Conservation (phyloP, 2,329 filamentous ascomycete genomes). For the Colletotrichum eleusines region DNA sequence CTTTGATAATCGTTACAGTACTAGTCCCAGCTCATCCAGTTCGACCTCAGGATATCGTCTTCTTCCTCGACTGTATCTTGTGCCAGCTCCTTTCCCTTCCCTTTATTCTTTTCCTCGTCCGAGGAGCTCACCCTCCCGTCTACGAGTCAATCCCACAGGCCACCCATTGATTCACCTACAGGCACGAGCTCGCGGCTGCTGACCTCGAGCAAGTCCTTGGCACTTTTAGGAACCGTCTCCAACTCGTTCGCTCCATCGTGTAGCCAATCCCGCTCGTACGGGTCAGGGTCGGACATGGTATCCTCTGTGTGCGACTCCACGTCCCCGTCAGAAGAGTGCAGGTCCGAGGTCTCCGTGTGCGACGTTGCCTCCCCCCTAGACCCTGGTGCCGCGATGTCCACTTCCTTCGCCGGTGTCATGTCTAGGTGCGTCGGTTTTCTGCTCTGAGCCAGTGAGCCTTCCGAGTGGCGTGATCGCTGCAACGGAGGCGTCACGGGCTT, state of each 20-base stretch:
- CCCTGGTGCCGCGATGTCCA: slow-evolving; percentile 6
- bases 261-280: slow-evolving; percentile 38
- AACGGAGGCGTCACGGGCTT: slow-evolving; percentile 36
- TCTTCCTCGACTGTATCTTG: slow-evolving; percentile 23
- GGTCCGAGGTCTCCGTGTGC: slow-evolving; percentile 41
- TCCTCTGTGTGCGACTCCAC: slow-evolving; percentile 41
- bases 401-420: slow-evolving; percentile 31
- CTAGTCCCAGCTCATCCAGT: slow-evolving; percentile 43
- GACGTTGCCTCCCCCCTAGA: slow-evolving; percentile 34
- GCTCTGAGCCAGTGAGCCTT: slow-evolving; percentile 20
- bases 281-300: slow-evolving; percentile 40
- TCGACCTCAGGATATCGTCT: slow-evolving; percentile 36
- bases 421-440: slow-evolving; percentile 9
- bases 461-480: slow-evolving; percentile 31
- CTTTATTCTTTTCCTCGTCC: slow-evolving; percentile 40
- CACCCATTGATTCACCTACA: slow-evolving; percentile 25
- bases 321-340: slow-evolving; percentile 41
- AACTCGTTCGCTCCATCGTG: slow-evolving; percentile 9
- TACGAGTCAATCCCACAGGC: slow-evolving; percentile 44
- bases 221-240: slow-evolving; percentile 5
- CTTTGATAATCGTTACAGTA: neutral
- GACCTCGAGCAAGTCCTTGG: slow-evolving; percentile 19
- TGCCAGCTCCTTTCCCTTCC: slow-evolving; percentile 6
- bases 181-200: slow-evolving; percentile 31
- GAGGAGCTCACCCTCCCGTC: slow-evolving; percentile 44